A percentile compares a stretch with the other conserved stretches of the same genome.
Conservation (phyloP, 768 basidiomycete genomes). For the Termitomyces sp. region DNA sequence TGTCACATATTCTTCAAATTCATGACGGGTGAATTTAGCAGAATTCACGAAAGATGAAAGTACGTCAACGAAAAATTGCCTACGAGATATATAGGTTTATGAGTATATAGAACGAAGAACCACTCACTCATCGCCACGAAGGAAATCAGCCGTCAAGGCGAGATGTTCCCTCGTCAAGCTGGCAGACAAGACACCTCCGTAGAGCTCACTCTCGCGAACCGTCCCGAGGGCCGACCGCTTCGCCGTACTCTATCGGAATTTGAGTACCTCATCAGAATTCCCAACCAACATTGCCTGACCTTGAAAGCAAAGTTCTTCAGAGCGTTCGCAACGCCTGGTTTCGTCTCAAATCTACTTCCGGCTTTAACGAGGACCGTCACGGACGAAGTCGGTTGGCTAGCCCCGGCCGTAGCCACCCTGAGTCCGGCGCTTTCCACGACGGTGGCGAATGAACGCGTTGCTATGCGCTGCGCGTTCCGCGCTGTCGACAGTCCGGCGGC, state of each 20-base stretch:
- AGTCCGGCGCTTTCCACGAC: slow-evolving; percentile 75
- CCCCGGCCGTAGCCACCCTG: slow-evolving; percentile 83
- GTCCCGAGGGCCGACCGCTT: slow-evolving; percentile 86
- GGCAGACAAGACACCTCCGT: slow-evolving; percentile 87
- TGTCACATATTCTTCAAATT: slow-evolving; percentile 70
- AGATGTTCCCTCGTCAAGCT: slow-evolving; percentile 86
- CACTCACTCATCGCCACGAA: slow-evolving; percentile 93
- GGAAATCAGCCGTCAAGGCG: slow-evolving; percentile 90
- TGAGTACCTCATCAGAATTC: neutral
- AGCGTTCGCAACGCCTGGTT: slow-evolving; percentile 87
- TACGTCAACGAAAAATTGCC: slow-evolving; percentile 85
- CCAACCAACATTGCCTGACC: slow-evolving; percentile 38
- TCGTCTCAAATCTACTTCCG: slow-evolving; percentile 83
- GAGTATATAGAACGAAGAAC: neutral
- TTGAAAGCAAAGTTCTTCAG: slow-evolving; percentile 99
- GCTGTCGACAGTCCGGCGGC: slow-evolving; percentile 55
- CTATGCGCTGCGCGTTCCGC: slow-evolving; percentile 52
- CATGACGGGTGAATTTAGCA: slow-evolving; percentile 75
- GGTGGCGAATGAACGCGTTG: slow-evolving; percentile 74
- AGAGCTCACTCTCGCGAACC: slow-evolving; percentile 88
- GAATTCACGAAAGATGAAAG: slow-evolving; percentile 82
- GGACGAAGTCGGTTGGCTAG: slow-evolving; percentile 76
- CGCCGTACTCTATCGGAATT: slow-evolving; percentile 60
- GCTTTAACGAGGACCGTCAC: slow-evolving; percentile 92
- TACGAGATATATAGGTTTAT: slow-evolving; percentile 23